Evolutionary conservation across 768 basidiomycete species (phyloP).

Genomic region (Hygrocybe punicea): DNA sequence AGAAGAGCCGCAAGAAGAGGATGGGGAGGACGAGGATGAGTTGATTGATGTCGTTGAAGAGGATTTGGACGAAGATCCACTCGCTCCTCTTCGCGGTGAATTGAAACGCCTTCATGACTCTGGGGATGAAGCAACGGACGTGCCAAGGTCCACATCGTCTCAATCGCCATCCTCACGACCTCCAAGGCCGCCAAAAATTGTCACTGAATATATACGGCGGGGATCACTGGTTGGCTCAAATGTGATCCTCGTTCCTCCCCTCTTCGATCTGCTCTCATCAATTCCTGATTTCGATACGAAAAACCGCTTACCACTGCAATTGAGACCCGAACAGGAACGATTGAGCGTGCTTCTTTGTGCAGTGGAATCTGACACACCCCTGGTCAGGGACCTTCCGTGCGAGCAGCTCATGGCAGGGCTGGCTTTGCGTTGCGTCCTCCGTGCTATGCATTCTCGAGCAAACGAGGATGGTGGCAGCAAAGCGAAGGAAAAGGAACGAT

Average conservation of each 20-base stretch:
- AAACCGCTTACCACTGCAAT: constrained; percentile 43
- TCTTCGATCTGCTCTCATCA: constrained; percentile 47
- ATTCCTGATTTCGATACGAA: constrained; percentile 35
- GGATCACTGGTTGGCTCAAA: constrained; percentile 65
- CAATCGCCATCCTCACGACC: constrained; percentile 19
- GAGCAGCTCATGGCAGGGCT: constrained; percentile 51
- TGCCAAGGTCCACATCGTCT: constrained; percentile 38
- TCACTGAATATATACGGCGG: constrained; percentile 64
- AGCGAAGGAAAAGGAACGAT: constrained; percentile 64
- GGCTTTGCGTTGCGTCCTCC: constrained; percentile 60
- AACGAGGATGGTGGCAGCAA: constrained; percentile 46
- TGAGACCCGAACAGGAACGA: constrained; percentile 49
- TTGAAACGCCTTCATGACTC: constrained; percentile 54
- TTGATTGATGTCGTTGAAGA: constrained; percentile 68
- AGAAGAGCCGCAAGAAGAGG: constrained; percentile 24
- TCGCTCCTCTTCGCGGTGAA: constrained; percentile 68
- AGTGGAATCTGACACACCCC: constrained; percentile 50
- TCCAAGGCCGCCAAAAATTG: constrained; percentile 18
- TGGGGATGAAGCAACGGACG: constrained; percentile 31
- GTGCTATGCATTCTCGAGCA: constrained; percentile 48
- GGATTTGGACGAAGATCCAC: constrained; percentile 51
- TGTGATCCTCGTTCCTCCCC: constrained; percentile 47
- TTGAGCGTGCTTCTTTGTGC: constrained; percentile 54
- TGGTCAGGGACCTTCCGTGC: constrained; percentile 45
- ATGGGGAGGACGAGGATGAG: constrained; percentile 51